Percentiles rank a stretch among this genome's conserved stretches.
Evolutionary conservation across 1,284 basidiomycete genomes (phyloP).

Genomic region (Rhodotorula sp.): DNA sequence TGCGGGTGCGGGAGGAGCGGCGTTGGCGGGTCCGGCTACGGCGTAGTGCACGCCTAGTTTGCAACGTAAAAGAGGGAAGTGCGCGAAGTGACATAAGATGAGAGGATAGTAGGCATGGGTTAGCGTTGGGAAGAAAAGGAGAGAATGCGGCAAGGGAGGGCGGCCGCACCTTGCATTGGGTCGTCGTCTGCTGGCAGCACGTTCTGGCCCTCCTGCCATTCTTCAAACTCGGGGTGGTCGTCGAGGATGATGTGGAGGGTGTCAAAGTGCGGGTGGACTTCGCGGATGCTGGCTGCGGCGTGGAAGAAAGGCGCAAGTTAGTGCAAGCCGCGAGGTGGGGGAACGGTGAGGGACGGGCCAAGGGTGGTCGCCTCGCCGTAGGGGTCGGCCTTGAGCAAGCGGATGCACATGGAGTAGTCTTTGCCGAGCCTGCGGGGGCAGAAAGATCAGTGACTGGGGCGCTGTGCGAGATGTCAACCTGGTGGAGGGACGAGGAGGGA

Average conservation of each 20-base stretch:
- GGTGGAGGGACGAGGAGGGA: not conserved
- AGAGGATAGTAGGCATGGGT: not conserved
- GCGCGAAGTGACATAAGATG: not conserved
- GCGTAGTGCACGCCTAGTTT: conserved; percentile 2
- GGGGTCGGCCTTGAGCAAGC: conserved; percentile 6
- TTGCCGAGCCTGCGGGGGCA: conserved; percentile 14
- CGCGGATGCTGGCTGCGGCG: not conserved
- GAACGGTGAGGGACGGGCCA: not conserved
- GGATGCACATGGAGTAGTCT: conserved; percentile 1
- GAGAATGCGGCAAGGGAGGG: not conserved
- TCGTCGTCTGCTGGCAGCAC: conserved; percentile 5
- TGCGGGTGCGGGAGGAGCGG: not conserved
- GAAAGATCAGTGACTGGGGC: not conserved
- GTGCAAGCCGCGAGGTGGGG: not conserved
- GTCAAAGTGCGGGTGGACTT: not conserved
- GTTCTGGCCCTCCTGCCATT: conserved; percentile 8
- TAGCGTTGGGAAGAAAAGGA: not conserved
- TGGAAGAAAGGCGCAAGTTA: too few relatives aligned
- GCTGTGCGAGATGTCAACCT: not conserved
- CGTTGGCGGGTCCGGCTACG: not conserved
- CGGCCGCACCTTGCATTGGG: conserved; percentile 16
- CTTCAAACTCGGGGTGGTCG: conserved; percentile 14
- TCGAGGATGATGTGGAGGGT: not conserved
- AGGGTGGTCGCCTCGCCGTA: not conserved
- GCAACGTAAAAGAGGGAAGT: too few relatives aligned